Percentiles rank a stretch among this genome's conserved stretches.
Conservation (phyloP, 1,139 yeast species). For the Blastobotrys elegans region DNA sequence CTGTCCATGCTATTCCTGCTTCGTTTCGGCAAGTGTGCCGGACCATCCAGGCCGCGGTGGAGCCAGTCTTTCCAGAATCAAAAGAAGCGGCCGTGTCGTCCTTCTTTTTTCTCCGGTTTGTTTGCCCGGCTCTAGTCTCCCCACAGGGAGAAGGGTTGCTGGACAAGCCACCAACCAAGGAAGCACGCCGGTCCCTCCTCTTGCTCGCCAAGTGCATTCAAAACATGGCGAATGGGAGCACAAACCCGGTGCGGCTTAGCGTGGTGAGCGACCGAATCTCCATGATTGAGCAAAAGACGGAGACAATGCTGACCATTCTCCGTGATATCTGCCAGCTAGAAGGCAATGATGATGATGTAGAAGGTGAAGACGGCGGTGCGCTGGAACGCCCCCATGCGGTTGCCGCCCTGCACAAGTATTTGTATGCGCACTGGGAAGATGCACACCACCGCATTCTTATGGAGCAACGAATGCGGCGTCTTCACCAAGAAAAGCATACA, state of each 20-base stretch:
- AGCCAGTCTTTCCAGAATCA: constrained; percentile 54
- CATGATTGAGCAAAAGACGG: constrained; percentile 36
- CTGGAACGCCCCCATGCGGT: constrained; percentile 18
- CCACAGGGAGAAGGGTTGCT: constrained; percentile 56
- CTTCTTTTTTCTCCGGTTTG: constrained; percentile 68
- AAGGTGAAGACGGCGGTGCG: constrained; percentile 2
- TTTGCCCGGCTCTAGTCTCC: constrained; percentile 82
- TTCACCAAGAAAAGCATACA: background rate
- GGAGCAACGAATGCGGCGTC: constrained; percentile 25
- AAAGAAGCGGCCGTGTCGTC: constrained; percentile 66
- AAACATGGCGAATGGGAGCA: constrained; percentile 74
- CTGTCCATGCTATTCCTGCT: constrained; percentile 52
- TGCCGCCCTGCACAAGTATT: constrained; percentile 50
- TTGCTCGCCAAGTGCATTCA: constrained; percentile 77
- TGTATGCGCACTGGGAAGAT: constrained; percentile 55
- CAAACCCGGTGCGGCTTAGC: constrained; percentile 52
- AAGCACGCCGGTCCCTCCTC: constrained; percentile 60
- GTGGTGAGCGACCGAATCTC: constrained; percentile 14
- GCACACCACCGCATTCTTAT: constrained; percentile 35
- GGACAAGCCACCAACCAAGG: constrained; percentile 29
- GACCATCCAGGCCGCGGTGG: constrained; percentile 55
- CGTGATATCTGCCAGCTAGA: constrained; percentile 6
- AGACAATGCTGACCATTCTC: constrained; percentile 10
- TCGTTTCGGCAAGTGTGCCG: constrained; percentile 62
- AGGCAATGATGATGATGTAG: background rate